Conservation (phyloP, 805 yeast genomes). For the Cyberlindnera suaveolens region DNA sequence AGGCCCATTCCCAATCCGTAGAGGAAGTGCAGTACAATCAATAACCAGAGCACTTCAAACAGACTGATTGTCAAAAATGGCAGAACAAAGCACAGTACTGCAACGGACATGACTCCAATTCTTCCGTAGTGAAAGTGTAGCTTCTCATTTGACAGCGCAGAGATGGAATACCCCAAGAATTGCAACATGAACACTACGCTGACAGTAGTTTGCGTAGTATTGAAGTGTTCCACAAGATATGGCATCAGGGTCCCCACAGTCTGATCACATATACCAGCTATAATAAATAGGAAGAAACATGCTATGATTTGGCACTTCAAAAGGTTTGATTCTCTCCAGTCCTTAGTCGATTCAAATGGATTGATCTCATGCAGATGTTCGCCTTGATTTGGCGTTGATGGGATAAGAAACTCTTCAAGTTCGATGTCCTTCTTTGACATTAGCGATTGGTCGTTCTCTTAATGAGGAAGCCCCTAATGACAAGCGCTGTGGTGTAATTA, state of each 20-base stretch:
- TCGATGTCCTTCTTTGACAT: constrained; percentile 4
- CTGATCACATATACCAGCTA: constrained; percentile 56
- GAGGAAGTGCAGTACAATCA: constrained; percentile 33
- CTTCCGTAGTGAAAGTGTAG: constrained; percentile 42
- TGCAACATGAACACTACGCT: constrained; percentile 47
- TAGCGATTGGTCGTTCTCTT: not conserved
- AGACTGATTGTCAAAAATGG: constrained; percentile 33
- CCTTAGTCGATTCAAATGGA: constrained; percentile 2
- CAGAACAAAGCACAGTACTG: constrained; percentile 28
- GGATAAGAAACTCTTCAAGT: constrained; percentile 10
- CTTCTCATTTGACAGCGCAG: constrained; percentile 43
- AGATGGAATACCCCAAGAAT: constrained; percentile 46
- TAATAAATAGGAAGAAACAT: constrained; percentile 33
- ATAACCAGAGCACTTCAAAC: constrained; percentile 32
- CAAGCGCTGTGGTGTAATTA: too few relatives aligned
- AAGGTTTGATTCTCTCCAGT: constrained; percentile 28
- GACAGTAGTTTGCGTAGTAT: constrained; percentile 40
- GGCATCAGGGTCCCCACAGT: constrained; percentile 57
- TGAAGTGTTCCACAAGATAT: constrained; percentile 39
- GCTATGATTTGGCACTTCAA: constrained; percentile 39
- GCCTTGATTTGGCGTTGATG: not conserved
- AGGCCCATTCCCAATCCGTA: constrained; percentile 53
- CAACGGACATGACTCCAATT: constrained; percentile 35
- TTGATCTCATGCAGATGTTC: too few relatives aligned
- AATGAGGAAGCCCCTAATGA: too few relatives aligned